Conservation (phyloP, 768 basidiomycete species). For the Panaeolus cyanescens region DNA sequence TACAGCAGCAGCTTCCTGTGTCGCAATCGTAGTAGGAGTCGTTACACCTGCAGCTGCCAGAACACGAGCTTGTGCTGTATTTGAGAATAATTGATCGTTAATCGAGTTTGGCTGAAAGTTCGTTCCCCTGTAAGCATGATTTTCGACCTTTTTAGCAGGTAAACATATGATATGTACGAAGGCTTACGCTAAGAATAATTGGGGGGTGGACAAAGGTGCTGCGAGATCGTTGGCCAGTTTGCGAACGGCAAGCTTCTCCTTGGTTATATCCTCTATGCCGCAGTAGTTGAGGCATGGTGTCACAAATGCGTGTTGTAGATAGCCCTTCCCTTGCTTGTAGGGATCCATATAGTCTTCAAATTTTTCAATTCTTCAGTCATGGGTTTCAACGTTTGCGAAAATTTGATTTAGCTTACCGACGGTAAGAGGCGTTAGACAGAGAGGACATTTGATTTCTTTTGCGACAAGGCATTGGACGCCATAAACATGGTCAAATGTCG, state of each 20-base stretch:
- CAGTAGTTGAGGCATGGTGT: slow-evolving; percentile 36
- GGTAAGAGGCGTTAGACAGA: slow-evolving; percentile 18
- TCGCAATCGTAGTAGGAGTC: not conserved
- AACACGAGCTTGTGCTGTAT: not conserved
- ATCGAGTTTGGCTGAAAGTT: slow-evolving; percentile 9
- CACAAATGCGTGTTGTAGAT: slow-evolving; percentile 44
- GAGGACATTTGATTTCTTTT: slow-evolving; percentile 29
- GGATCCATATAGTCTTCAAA: not conserved
- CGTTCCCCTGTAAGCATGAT: slow-evolving; percentile 15
- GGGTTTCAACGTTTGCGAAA: not conserved
- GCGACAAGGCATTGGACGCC: slow-evolving; percentile 5
- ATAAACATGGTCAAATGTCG: slow-evolving; percentile 14
- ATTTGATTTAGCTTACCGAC: slow-evolving; percentile 23
- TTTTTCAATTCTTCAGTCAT: no score
- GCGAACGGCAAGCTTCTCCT: slow-evolving; percentile 19
- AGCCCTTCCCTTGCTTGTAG: slow-evolving; percentile 39
- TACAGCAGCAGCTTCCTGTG: not conserved
- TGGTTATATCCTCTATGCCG: slow-evolving; percentile 31
- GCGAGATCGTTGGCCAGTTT: slow-evolving; percentile 20
- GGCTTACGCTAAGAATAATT: slow-evolving; percentile 12
- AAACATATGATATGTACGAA: not conserved
- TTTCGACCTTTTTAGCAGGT: not conserved
- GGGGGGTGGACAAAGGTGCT: not conserved
- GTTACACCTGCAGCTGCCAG: not conserved
- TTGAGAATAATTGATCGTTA: not conserved